Conservation (phyloP, 2,329 filamentous ascomycete genomes). For the Penicillium sp. region DNA sequence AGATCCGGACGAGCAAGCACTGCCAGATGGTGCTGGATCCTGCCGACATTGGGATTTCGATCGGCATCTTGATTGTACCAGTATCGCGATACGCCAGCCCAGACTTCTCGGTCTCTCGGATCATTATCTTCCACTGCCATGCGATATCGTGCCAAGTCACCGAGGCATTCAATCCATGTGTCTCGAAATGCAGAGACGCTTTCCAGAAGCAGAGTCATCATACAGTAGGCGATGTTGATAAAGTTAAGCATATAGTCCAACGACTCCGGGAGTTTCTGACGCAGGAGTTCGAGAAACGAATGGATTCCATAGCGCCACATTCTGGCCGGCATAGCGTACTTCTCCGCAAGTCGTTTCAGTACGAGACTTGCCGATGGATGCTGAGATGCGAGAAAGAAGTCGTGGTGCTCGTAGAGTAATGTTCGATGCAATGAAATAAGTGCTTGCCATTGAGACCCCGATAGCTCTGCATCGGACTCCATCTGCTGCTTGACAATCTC, state of each 20-base stretch:
- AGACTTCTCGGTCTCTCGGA: constrained; percentile 68
- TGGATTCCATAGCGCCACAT: constrained; percentile 97
- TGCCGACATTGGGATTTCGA: constrained; percentile 66
- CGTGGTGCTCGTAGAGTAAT: constrained; percentile 74
- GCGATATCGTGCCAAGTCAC: constrained; percentile 75
- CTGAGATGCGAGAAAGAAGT: constrained; percentile 81
- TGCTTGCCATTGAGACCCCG: constrained; percentile 71
- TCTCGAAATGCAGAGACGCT: constrained; percentile 77
- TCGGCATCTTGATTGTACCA: constrained; percentile 86
- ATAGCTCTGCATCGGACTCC: constrained; percentile 34
- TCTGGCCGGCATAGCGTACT: constrained; percentile 84
- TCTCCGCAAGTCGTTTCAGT: constrained; percentile 64
- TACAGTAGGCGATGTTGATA: constrained; percentile 82
- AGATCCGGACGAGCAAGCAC: constrained; percentile 57
- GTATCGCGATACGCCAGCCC: constrained; percentile 71
- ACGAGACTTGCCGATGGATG: constrained; percentile 71
- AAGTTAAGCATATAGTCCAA: constrained; percentile 88
- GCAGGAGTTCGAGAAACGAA: constrained; percentile 70
- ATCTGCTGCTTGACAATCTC: constrained; percentile 66
- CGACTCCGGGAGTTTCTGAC: constrained; percentile 68
- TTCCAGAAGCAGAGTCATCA: constrained; percentile 82
- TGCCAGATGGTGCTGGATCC: constrained; percentile 83
- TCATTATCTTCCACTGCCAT: constrained; percentile 92
- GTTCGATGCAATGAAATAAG: constrained; percentile 78
- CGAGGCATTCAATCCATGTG: constrained; percentile 90